Percentiles rank a stretch among this genome's conserved stretches.
phyloP scores from a whole-genome alignment of 2,329 filamentous ascomycete species.

The Metarhizium anisopliae region DNA sequence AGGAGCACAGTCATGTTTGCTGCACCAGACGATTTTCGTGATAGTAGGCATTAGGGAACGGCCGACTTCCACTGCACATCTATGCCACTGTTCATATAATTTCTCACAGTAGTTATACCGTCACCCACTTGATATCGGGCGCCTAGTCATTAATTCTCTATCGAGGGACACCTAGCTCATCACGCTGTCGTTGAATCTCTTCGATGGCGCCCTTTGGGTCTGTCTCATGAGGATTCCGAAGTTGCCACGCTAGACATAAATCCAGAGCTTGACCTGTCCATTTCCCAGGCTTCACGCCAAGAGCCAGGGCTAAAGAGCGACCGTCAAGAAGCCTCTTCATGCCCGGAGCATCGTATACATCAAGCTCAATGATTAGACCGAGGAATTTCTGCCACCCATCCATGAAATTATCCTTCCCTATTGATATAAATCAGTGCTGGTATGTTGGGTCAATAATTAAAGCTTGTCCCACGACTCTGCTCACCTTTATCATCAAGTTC shows the following conservation, averaged over 20 bases:
- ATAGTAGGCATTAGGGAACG: too few relatives aligned
- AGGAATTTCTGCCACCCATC: slow-evolving; percentile 45
- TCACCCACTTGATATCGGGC: not conserved
- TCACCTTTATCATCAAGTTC: slow-evolving; percentile 24
- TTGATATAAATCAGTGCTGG: slow-evolving; percentile 2
- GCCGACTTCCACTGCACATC: not conserved
- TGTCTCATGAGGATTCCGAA: slow-evolving; percentile 61
- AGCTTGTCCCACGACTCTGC: slow-evolving; percentile 11
- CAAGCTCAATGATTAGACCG: slow-evolving; percentile 43
- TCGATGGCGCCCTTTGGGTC: slow-evolving; percentile 52
- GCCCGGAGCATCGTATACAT: slow-evolving; percentile 47
- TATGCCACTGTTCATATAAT: not conserved
- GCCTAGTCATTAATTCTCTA: not conserved
- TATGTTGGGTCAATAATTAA: not conserved
- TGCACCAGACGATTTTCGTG: too few relatives aligned
- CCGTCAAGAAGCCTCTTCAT: slow-evolving; percentile 65
- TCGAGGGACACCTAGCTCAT: slow-evolving; percentile 38
- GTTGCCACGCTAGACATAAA: slow-evolving; percentile 78
- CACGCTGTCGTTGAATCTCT: slow-evolving; percentile 42
- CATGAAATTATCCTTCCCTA: slow-evolving; percentile 37
- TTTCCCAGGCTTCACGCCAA: slow-evolving; percentile 64
- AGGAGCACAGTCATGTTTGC: too few relatives aligned
- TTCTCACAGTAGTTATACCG: not conserved
- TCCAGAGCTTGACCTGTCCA: slow-evolving; percentile 80
- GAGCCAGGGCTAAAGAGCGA: slow-evolving; percentile 56